phyloP scores from a whole-genome alignment of 2,329 filamentous ascomycete species.

The Sporothrix luriei region DNA sequence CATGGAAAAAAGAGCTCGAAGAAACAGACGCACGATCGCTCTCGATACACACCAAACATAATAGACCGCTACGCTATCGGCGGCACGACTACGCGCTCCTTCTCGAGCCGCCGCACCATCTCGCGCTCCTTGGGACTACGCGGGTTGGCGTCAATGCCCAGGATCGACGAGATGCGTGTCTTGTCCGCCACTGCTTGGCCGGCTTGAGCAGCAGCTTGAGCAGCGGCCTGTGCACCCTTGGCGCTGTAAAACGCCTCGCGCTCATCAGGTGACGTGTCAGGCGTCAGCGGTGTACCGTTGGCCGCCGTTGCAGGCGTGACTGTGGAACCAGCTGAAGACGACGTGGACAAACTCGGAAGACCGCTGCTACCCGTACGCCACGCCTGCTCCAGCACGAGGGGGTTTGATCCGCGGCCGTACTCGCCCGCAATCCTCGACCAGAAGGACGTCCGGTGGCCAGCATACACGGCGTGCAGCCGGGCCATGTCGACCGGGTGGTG shows the following conservation, averaged over 20 bases:
- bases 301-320: constrained; percentile 31
- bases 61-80: constrained; percentile 26
- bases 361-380: constrained; percentile 53
- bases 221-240: constrained; percentile 36
- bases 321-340: constrained; percentile 26
- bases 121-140: constrained; percentile 61
- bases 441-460: constrained; percentile 69
- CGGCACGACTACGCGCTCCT: constrained; percentile 43
- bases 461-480: constrained; percentile 70
- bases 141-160: constrained; percentile 62
- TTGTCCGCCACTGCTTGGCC: constrained; percentile 45
- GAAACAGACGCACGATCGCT: background rate
- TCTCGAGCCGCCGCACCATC: constrained; percentile 59
- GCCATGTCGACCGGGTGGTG: constrained; percentile 60
- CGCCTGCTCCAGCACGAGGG: constrained; percentile 68
- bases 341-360: constrained; percentile 30
- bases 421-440: constrained; percentile 73
- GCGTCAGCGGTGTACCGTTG: constrained; percentile 53
- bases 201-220: background rate
- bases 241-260: constrained; percentile 46
- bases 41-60: background rate
- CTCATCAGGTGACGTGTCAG: constrained; percentile 56
- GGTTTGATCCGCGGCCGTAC: constrained; percentile 66
- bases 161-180: constrained; percentile 65
- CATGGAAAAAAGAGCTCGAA: too few relatives aligned